Evolutionary conservation across 2,329 filamentous ascomycete genomes (phyloP), one percentile per base, ranked within the genome.

Genomic region (Phaeosphaeria sp.): DNA sequence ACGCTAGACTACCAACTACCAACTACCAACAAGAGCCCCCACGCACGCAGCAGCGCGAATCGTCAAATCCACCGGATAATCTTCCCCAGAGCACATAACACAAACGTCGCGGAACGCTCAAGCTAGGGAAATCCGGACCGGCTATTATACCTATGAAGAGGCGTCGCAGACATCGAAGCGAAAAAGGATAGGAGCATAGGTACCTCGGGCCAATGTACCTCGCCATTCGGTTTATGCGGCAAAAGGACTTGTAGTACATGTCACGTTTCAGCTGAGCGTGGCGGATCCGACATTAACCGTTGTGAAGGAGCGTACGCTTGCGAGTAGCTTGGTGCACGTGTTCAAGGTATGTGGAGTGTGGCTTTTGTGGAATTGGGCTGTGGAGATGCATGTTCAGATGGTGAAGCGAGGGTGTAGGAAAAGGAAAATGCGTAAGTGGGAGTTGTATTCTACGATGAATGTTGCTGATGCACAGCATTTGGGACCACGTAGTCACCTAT

Each of bases 201-300:
- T 60, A 60, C 56, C 56, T 61, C 56, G 56, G 56, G 55, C 39
- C 18, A 61, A 49, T 6, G 56, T 61, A 59, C 47, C 49, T 49
- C 33, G 49, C 50, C 49, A 51, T 45, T 22, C 22, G 22, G 20
- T 17, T 40, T 33, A 27, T 42, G 53, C 52, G 56, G 59, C 30
- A 48, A 30, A 56, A 56, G 30, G 53, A 56, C 56, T 39, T 30
- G 39, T 44, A 43, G 56, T 33, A 53, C 40, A 43, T 25, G 55
- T 60, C 20, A 46, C 43, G 22, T 46, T 46, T 46, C 43, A 46
- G 15, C 30, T 36, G 5, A 7, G 30, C 11, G 30, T 13, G 6
- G 30, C 30, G 11, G 30, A 13, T 36, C 6, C n/a, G n/a, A n/a
- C 11, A 13, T 36, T 36, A 36, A 36, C 30, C 30, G 30, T 36